A percentile compares a stretch with the other conserved stretches of the same genome.
Evolutionary conservation across 148 eudicot genomes (phyloP).

Genomic region (Heliosperma pusillum): DNA sequence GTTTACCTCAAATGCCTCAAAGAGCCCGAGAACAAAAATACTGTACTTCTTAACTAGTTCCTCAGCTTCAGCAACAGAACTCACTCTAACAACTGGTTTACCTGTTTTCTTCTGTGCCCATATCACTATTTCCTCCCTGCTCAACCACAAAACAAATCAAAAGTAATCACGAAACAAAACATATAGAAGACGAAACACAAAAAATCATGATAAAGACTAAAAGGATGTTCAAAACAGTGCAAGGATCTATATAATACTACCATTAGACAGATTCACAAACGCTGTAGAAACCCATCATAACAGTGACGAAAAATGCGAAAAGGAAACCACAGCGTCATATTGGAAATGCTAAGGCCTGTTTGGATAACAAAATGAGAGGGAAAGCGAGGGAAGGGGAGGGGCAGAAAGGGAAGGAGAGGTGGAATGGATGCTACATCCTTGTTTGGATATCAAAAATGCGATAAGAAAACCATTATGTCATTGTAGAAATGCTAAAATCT

Average conservation of each 20-base stretch:
- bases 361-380: too few relatives aligned
- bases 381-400: too few relatives aligned
- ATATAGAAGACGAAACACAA: neutral
- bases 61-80: constrained; percentile 54
- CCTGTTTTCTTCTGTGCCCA: constrained; percentile 92
- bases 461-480: neutral
- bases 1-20: constrained; percentile 79
- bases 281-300: neutral
- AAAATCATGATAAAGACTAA: neutral
- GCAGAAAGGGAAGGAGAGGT: too few relatives aligned
- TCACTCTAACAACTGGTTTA: constrained; percentile 58
- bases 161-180: neutral
- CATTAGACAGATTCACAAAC: neutral
- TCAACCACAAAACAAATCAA: neutral
- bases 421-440: too few relatives aligned
- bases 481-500: neutral
- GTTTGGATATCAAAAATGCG: too few relatives aligned
- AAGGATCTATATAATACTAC: too few relatives aligned
- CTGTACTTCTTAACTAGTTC: constrained; percentile 61
- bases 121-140: constrained; percentile 82
- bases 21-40: constrained; percentile 54
- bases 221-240: neutral
- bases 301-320: neutral
- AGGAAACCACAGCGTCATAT: neutral
- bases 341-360: neutral